Conservation (phyloP, 2,329 filamentous ascomycete genomes). For the Colletotrichum tofieldiae region DNA sequence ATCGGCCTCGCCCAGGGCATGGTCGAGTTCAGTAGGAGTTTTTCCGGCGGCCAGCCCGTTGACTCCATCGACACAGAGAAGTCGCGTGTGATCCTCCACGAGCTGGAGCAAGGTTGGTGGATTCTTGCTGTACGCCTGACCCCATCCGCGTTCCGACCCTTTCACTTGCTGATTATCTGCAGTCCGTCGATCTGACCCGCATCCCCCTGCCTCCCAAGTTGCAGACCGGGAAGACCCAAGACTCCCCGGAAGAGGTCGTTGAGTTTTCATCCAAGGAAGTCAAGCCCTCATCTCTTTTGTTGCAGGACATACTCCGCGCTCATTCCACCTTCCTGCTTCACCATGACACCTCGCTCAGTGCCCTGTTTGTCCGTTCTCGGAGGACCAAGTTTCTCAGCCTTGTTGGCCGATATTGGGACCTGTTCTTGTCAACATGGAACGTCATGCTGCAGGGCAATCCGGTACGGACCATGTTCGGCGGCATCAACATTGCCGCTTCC, state of each 20-base stretch:
- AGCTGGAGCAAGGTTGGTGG: constrained; percentile 96
- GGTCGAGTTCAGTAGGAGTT: constrained; percentile 92
- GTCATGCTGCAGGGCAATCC: constrained; percentile 93
- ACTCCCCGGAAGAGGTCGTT: constrained; percentile 62
- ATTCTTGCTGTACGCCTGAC: constrained; percentile 81
- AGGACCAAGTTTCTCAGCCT: constrained; percentile 80
- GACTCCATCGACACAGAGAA: constrained; percentile 94
- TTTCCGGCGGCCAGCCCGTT: constrained; percentile 82
- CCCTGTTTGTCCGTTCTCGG: constrained; percentile 76
- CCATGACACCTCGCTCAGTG: constrained; percentile 82
- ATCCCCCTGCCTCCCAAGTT: constrained; percentile 73
- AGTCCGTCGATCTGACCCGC: constrained; percentile 88
- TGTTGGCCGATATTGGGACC: constrained; percentile 86
- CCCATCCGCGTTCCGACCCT: not conserved
- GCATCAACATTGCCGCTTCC: constrained; percentile 89
- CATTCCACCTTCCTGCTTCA: constrained; percentile 90
- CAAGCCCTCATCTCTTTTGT: constrained; percentile 83
- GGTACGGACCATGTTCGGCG: constrained; percentile 82
- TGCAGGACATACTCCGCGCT: constrained; percentile 86
- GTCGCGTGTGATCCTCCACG: constrained; percentile 85
- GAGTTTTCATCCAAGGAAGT: constrained; percentile 95
- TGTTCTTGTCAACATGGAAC: constrained; percentile 82
- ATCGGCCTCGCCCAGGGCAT: constrained; percentile 97
- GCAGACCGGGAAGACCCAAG: constrained; percentile 58
- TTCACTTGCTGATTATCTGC: constrained; percentile 22